Evolutionary conservation across 2,329 filamentous ascomycete genomes (phyloP).

Genomic region (Diaporthe citri): DNA sequence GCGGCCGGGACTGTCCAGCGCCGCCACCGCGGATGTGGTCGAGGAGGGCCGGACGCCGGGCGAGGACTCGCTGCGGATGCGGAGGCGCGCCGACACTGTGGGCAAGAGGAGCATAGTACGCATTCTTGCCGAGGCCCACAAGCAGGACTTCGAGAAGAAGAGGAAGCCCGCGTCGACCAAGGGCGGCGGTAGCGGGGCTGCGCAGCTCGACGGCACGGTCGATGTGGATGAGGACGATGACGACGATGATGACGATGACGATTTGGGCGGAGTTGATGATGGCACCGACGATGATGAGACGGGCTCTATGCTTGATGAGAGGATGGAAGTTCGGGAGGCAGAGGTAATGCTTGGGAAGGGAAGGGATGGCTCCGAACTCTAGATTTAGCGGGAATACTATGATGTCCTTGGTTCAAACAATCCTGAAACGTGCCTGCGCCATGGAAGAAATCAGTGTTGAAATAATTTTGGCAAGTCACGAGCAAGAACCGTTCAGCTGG

Average conservation of each 20-base stretch:
- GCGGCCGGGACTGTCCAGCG: slow-evolving; percentile 43
- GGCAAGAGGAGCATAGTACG: slow-evolving; percentile 61
- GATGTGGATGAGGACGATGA: slow-evolving; percentile 32
- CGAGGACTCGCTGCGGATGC: slow-evolving; percentile 40
- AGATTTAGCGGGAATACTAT: background rate
- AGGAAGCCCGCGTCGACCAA: slow-evolving; percentile 53
- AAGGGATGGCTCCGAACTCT: slow-evolving; percentile 24
- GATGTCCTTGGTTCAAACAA: background rate
- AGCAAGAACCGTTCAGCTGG: background rate
- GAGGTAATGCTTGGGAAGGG: slow-evolving; percentile 42
- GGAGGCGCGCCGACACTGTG: slow-evolving; percentile 49
- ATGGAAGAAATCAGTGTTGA: background rate
- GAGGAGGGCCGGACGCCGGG: slow-evolving; percentile 39
- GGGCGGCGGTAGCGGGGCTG: slow-evolving; percentile 7
- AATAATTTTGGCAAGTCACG: background rate
- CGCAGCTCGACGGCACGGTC: slow-evolving; percentile 41
- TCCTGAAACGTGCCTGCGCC: background rate
- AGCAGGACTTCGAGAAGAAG: slow-evolving; percentile 91
- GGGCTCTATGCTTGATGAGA: slow-evolving; percentile 44
- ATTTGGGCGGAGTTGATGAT: slow-evolving; percentile 38
- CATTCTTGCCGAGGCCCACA: slow-evolving; percentile 87
- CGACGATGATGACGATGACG: slow-evolving; percentile 41
- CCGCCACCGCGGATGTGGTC: slow-evolving; percentile 28
- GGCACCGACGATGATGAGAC: slow-evolving; percentile 53
- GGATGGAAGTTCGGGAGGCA: slow-evolving; percentile 48